A percentile compares a stretch with the other conserved stretches of the same genome.
Conservation (phyloP, 352 stramenopile species). For the Phytophthora citricola region DNA sequence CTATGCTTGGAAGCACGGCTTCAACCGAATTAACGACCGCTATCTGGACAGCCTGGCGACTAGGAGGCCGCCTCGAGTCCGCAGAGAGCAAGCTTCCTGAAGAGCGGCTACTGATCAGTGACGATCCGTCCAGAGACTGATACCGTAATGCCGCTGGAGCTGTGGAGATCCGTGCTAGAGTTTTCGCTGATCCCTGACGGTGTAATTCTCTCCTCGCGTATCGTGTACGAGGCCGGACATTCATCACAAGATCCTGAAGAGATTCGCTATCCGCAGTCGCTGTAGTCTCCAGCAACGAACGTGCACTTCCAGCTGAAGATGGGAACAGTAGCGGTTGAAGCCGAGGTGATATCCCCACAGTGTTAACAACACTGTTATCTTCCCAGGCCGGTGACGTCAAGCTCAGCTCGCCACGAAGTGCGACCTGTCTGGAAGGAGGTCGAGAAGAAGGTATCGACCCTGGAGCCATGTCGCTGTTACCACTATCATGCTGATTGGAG, state of each 20-base stretch:
- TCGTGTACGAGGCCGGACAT: slow-evolving; percentile 54
- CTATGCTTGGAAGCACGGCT: slow-evolving; percentile 17
- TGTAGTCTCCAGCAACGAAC: slow-evolving; percentile 13
- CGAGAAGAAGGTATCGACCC: slow-evolving; percentile 7
- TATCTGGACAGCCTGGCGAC: slow-evolving; percentile 16
- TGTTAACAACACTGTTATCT: slow-evolving; percentile 3
- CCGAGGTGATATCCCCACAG: slow-evolving; percentile 13
- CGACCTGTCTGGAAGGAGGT: slow-evolving; percentile 40
- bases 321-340: slow-evolving; percentile 21
- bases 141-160: slow-evolving; percentile 16
- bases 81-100: slow-evolving; percentile 5
- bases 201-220: slow-evolving; percentile 60
- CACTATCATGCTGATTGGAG: slow-evolving; percentile 33
- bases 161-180: slow-evolving; percentile 46
- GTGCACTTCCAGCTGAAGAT: slow-evolving; percentile 10
- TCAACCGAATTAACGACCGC: slow-evolving; percentile 19
- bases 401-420: slow-evolving; percentile 44
- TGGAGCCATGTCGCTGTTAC: background rate
- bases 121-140: slow-evolving; percentile 12
- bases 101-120: slow-evolving; percentile 11
- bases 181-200: slow-evolving; percentile 32
- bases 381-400: slow-evolving; percentile 26
- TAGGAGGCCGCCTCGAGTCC: slow-evolving; percentile 4
- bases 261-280: slow-evolving; percentile 19
- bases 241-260: slow-evolving; percentile 35